phyloP scores from a whole-genome alignment of 2,329 filamentous ascomycete species.

The Trichoderma endophyticum region DNA sequence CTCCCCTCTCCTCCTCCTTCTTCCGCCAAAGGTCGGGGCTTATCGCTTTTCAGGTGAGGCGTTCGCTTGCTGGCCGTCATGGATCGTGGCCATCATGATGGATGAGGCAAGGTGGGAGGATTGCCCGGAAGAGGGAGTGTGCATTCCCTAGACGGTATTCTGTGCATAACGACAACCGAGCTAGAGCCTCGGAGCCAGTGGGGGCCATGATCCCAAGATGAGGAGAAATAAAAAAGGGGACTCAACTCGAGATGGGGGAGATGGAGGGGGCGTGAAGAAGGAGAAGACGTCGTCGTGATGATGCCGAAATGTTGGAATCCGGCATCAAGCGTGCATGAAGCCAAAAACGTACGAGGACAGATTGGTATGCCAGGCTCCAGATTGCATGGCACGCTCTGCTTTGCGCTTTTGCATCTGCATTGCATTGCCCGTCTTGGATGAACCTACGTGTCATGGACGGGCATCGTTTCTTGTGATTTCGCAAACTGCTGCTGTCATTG shows the following conservation, averaged over 20 bases:
- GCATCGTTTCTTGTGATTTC: background rate
- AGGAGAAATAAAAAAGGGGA: background rate
- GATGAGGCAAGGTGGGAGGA: background rate
- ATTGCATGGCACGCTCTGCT: background rate
- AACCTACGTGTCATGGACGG: slow-evolving; percentile 4
- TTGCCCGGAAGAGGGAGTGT: slow-evolving; percentile 3
- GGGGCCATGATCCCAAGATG: slow-evolving; percentile 1
- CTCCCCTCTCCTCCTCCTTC: background rate
- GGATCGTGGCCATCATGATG: slow-evolving; percentile 16
- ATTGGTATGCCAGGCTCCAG: background rate
- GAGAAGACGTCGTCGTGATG: background rate
- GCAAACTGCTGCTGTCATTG: background rate
- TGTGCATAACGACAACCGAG: slow-evolving; percentile 5
- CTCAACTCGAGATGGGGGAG: background rate
- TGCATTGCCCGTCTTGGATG: background rate
- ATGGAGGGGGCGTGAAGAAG: background rate
- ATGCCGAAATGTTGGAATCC: slow-evolving; percentile 11
- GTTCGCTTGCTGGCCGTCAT: slow-evolving; percentile 10
- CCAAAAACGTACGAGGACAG: background rate
- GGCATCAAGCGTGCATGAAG: slow-evolving; percentile 15
- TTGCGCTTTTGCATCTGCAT: background rate
- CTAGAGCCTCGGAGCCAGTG: background rate
- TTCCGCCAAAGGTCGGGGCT: slow-evolving; percentile 1
- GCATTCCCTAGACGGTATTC: background rate
- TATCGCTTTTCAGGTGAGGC: slow-evolving; percentile 19